Percentiles rank a stretch among this genome's conserved stretches.
Conservation (phyloP, 768 basidiomycete genomes). For the Zangia roseola region DNA sequence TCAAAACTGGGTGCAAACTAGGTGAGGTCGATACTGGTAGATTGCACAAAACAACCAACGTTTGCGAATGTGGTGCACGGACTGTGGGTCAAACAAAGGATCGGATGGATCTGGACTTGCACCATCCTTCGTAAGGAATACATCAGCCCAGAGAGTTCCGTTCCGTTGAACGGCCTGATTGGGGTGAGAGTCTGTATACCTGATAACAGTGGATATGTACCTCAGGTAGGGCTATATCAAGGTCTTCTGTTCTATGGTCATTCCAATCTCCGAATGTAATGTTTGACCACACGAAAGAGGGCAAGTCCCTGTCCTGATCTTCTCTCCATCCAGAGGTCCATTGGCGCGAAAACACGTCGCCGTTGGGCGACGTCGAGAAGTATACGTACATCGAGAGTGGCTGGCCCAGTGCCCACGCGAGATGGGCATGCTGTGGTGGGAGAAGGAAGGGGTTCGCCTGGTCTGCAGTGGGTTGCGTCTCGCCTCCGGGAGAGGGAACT, state of each 20-base stretch:
- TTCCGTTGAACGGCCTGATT: constrained; percentile 72
- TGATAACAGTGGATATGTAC: constrained; percentile 38
- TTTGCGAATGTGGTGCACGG: constrained; percentile 73
- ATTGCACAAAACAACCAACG: constrained; percentile 43
- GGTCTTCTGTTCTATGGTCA: constrained; percentile 53
- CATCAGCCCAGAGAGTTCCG: constrained; percentile 80
- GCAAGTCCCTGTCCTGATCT: constrained; percentile 51
- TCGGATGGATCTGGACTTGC: constrained; percentile 63
- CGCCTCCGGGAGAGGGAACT: constrained; percentile 22
- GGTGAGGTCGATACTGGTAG: constrained; percentile 3
- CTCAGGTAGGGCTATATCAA: constrained; percentile 64
- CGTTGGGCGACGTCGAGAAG: constrained; percentile 63
- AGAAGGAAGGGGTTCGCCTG: constrained; percentile 47
- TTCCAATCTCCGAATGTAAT: constrained; percentile 77
- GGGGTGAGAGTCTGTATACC: constrained; percentile 4
- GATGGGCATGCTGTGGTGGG: constrained; percentile 53
- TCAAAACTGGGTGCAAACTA: constrained; percentile 57
- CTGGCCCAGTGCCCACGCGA: constrained; percentile 61
- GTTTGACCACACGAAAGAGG: constrained; percentile 74
- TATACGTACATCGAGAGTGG: constrained; percentile 70
- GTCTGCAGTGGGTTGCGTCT: constrained; percentile 9
- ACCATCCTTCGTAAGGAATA: constrained; percentile 68
- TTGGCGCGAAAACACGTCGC: constrained; percentile 56
- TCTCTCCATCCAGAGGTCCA: constrained; percentile 51
- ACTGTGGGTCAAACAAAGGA: constrained; percentile 47